A percentile compares a stretch with the other conserved stretches of the same genome.
phyloP scores from a whole-genome alignment of 2,329 filamentous ascomycete species.

The Curvularia lunata region DNA sequence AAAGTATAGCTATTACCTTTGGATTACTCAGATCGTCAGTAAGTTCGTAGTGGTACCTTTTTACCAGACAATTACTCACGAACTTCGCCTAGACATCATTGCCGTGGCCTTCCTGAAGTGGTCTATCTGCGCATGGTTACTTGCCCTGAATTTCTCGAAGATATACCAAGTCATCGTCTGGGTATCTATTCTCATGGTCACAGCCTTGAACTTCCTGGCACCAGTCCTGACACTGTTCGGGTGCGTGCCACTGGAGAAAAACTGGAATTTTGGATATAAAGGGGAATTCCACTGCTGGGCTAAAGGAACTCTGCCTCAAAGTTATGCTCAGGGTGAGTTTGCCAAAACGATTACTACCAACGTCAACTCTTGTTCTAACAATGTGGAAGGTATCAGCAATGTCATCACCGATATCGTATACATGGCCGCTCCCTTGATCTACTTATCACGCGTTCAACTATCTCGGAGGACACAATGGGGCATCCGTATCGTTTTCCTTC shows the following conservation, averaged over 20 bases:
- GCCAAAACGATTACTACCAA: too few relatives aligned
- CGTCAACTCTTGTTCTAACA: too few relatives aligned
- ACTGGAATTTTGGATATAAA: constrained; percentile 34
- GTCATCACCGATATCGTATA: constrained; percentile 40
- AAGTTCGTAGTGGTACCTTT: neutral
- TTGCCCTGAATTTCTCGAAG: constrained; percentile 39
- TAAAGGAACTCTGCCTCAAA: constrained; percentile 26
- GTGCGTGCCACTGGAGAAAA: constrained; percentile 35
- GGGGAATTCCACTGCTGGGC: constrained; percentile 31
- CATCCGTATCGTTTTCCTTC: constrained; percentile 36
- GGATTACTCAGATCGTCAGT: constrained; percentile 34
- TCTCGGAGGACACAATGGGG: constrained; percentile 36
- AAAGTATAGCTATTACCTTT: constrained; percentile 32
- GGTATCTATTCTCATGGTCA: constrained; percentile 37
- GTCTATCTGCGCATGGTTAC: constrained; percentile 40
- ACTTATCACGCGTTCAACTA: constrained; percentile 35
- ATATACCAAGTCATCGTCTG: constrained; percentile 35
- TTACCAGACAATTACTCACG: fast-evolving
- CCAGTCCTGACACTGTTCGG: constrained; percentile 35
- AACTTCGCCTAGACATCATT: constrained; percentile 23
- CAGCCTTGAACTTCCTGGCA: constrained; percentile 36
- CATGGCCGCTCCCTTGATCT: constrained; percentile 37
- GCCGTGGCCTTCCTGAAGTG: constrained; percentile 40
- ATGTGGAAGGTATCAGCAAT: constrained; percentile 23
- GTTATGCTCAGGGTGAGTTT: constrained; percentile 30